Evolutionary conservation across 2,329 filamentous ascomycete species (phyloP), one percentile per base, ranked within the genome.

Genomic region (Diplocarpon rosae): DNA sequence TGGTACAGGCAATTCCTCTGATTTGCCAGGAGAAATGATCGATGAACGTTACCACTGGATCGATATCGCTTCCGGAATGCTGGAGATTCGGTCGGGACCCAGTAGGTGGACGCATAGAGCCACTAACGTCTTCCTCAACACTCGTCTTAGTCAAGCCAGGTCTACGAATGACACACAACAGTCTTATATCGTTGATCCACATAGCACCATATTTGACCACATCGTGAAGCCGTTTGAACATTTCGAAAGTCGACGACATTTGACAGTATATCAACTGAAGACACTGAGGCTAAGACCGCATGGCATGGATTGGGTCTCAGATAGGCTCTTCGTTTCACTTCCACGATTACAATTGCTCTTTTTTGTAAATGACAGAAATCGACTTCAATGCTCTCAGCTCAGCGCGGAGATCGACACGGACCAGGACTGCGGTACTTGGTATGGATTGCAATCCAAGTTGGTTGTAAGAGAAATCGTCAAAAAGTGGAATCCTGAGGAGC

Each of bases 381-480:
- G 69, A 0, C 64, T 84, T 0, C 50, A 68, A 12, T 78, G 66
- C 14, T 59, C 41, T 0, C 66, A 80, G 48, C 64, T 81, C 0
- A 57, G 59, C 0, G 64, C 70, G 0, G 67, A 73, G 34, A 63
- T 85, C 1, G 75, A 80, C 41, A 56, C 58, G 0, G 51, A 73
- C 8, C 81, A 85, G 53, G 71, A 81, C 40, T 62, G 70, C 0
- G 80, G 79, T 0, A 76, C 74, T 0, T 69, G 73, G 55, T 73
- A 83, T 46, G 80, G 80, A 0, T 61, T 84, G 0, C 45, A 62
- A 1, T 78, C 71, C 53, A 80, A 73, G 56, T 59, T 82, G 1
- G 69, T 83, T 0, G 56, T 81, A 7, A 65, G 69, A 0, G 69
- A 72, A 24, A 7, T 24, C 3, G 20, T 7, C 20, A 24, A 24